A percentile compares a stretch with the other conserved stretches of the same genome.
These are phyloP conservation scores for Rauvolfia tetraphylla DNA, from an alignment of 257 asterid species.

Conservation along the genomic window DNA sequence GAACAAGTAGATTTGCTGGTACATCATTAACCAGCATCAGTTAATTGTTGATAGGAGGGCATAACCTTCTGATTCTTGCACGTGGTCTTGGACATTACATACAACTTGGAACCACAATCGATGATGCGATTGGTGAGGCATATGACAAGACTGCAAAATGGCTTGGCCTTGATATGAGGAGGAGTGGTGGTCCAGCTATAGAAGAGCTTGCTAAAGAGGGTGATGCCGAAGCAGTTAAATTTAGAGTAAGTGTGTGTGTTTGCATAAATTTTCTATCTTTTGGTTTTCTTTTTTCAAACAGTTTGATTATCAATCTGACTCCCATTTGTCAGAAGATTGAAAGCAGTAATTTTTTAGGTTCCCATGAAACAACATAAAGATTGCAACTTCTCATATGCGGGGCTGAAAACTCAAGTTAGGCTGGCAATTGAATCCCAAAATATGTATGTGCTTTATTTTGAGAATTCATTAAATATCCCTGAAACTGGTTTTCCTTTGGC, in stretches of 20 bases:
- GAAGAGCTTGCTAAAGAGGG: conserved; percentile 96
- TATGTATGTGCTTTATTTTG: conserved; percentile 45
- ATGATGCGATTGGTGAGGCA: conserved; percentile 99
- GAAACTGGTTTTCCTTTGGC: conserved; percentile 3
- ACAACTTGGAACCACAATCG: conserved; percentile 92
- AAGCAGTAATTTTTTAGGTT: conserved; percentile 46
- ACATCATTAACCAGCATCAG: not conserved
- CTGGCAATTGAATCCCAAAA: conserved; percentile 84
- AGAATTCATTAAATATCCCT: not conserved
- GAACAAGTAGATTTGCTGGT: not conserved
- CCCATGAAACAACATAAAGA: conserved; percentile 98
- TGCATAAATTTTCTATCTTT: not conserved
- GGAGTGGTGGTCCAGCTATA: conserved; percentile 98
- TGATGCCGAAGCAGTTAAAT: conserved; percentile 57
- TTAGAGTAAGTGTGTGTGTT: conserved; percentile 49
- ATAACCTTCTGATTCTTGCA: conserved; percentile 90
- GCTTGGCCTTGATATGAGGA: conserved; percentile 98
- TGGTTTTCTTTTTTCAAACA: not conserved
- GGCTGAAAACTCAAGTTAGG: conserved; percentile 98
- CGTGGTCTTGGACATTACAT: conserved; percentile 87
- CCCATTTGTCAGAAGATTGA: conserved; percentile 20
- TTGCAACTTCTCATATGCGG: conserved; percentile 97
- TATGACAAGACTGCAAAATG: conserved; percentile 96
- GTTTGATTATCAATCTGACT: not conserved
- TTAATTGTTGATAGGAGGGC: conserved; percentile 65